Percentiles rank a stretch among this genome's conserved stretches.
phyloP scores from a whole-genome alignment of 805 yeast species.

The Pichia deserticola region DNA sequence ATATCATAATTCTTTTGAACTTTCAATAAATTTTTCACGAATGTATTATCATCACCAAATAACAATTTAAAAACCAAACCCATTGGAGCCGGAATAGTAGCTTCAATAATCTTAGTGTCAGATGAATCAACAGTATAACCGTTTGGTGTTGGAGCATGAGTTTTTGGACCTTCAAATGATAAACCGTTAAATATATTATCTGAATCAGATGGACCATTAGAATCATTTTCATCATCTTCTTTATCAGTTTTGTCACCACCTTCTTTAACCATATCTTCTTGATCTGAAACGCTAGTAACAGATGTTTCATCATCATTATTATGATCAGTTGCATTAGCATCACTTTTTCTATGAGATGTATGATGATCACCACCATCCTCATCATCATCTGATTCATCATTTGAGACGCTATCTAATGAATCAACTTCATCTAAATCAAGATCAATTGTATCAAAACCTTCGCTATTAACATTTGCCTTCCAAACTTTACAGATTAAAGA shows the following conservation, averaged over 20 bases:
- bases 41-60: constrained; percentile 52
- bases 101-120: constrained; percentile 52
- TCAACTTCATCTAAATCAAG: constrained; percentile 28
- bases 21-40: constrained; percentile 37
- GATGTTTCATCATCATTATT: constrained; percentile 17
- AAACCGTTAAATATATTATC: constrained; percentile 31
- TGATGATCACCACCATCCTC: constrained; percentile 12
- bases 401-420: constrained; percentile 24
- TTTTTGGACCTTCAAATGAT: constrained; percentile 32
- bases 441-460: constrained; percentile 14
- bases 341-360: constrained; percentile 8
- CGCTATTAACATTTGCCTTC: constrained; percentile 37
- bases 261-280: constrained; percentile 27
- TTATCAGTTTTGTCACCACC: constrained; percentile 14
- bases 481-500: constrained; percentile 52
- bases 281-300: constrained; percentile 24
- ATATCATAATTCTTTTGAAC: constrained; percentile 61
- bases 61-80: constrained; percentile 53
- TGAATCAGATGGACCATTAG: constrained; percentile 11
- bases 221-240: constrained; percentile 4
- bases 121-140: constrained; percentile 37
- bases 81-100: constrained; percentile 46
- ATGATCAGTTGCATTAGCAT: constrained; percentile 24
- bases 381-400: constrained; percentile 19
- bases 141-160: constrained; percentile 30